phyloP scores from a whole-genome alignment of 176 grass and related monocot species.

The Miscanthus lutarioriparius region DNA sequence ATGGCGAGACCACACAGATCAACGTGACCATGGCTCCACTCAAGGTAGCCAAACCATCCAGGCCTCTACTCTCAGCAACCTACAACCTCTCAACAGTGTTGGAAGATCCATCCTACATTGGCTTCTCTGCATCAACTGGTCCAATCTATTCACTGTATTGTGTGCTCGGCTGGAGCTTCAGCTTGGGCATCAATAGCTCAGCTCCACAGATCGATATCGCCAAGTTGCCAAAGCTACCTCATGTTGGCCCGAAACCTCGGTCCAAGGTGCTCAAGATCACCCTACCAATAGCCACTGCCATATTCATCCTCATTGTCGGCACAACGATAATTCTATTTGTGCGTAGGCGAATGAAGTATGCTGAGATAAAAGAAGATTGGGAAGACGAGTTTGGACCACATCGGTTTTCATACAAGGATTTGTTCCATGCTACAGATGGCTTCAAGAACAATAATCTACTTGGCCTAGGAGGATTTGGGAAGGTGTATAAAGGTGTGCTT shows the following conservation, averaged over 20 bases:
- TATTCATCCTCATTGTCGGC: neutral
- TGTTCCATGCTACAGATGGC: conserved; percentile 21
- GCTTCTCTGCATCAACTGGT: no score
- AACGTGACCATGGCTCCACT: no score
- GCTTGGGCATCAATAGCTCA: neutral
- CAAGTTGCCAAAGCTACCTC: conserved; percentile 11
- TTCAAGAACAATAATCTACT: conserved; percentile 6
- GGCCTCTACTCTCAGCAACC: no score
- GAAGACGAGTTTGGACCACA: conserved; percentile 15
- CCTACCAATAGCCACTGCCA: conserved; percentile 7
- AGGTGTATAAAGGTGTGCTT: neutral
- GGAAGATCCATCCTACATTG: no score
- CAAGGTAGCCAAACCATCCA: no score
- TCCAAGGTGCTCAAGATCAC: conserved; percentile 21
- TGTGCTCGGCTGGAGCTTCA: no score
- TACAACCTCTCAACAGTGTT: no score
- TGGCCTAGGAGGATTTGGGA: conserved; percentile 20
- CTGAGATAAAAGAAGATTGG: conserved; percentile 19
- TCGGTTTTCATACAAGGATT: conserved; percentile 12
- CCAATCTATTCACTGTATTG: no score
- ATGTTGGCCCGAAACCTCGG: neutral
- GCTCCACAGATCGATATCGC: neutral
- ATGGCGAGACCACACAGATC: no score
- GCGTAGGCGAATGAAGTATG: conserved; percentile 4
- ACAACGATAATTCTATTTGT: neutral